These are phyloP conservation scores for Xylaria sp. DNA, from an alignment of 2,329 filamentous ascomycete genomes.

Conservation along the genomic window DNA sequence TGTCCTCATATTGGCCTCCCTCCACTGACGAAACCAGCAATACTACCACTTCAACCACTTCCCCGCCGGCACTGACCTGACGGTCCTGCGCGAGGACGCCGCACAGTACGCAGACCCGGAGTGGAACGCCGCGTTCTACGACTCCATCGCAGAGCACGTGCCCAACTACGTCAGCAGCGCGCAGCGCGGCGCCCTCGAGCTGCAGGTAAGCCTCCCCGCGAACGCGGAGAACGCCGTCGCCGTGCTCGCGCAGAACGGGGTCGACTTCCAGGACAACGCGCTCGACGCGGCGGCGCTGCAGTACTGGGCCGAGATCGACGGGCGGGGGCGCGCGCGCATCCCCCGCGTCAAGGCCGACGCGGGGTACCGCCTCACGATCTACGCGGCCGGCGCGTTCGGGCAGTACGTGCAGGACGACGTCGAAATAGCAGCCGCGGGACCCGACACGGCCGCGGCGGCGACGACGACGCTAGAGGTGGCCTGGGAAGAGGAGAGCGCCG, in stretches of 20 bases:
- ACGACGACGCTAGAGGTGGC: conserved; percentile 31
- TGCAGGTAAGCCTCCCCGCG: conserved; percentile 53
- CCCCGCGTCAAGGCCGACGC: conserved; percentile 57
- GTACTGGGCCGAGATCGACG: conserved; percentile 61
- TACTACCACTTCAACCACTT: conserved; percentile 67
- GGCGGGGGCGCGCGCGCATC: conserved; percentile 53
- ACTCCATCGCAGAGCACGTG: conserved; percentile 61
- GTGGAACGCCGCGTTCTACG: conserved; percentile 65
- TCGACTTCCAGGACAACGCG: conserved; percentile 63
- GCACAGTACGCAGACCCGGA: conserved; percentile 50
- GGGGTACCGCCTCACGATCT: conserved; percentile 65
- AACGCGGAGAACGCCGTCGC: conserved; percentile 56
- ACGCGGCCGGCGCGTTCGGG: conserved; percentile 64
- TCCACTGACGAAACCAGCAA: conserved; percentile 38
- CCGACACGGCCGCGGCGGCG: conserved; percentile 35
- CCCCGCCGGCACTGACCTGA: conserved; percentile 46
- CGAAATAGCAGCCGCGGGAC: conserved; percentile 45
- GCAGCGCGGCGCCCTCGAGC: conserved; percentile 53
- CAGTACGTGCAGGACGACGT: conserved; percentile 58
- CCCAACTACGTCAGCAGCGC: conserved; percentile 60
- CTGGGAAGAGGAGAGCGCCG: conserved; percentile 59
- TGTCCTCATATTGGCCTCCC: background rate
- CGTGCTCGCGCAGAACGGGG: conserved; percentile 54
- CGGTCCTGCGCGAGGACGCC: conserved; percentile 57
- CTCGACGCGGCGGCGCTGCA: conserved; percentile 58